Base-by-base conservation (phyloP, 208 protist species). In the Angomonas ambiguus region DNA sequence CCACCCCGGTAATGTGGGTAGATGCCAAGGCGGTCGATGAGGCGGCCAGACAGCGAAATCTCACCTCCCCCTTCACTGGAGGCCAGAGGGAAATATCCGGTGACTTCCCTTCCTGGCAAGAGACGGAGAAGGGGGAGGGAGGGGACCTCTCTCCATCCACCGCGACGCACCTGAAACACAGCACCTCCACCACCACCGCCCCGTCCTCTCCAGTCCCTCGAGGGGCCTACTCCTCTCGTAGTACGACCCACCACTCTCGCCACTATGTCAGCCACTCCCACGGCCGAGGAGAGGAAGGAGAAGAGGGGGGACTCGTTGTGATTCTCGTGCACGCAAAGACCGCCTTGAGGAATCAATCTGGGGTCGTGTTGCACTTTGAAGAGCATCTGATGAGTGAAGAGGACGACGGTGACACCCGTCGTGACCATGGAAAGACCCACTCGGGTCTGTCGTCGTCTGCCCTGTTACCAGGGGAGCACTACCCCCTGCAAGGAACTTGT, bases 251-350 rank as follows among this genome's bases (percentile, higher is more conserved):
- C 11, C 38, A n/a, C n/a, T n/a, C n/a, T n/a, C n/a, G n/a, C n/a
- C n/a, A n/a, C n/a, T n/a, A n/a, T n/a, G n/a, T n/a, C n/a, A n/a
- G n/a, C n/a, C 27, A 32, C 55, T 42, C 55, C 32, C 4, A 49
- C 25, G 2, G 4, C 38, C 4, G 10, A 20, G 49, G 25, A 2
- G 49, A 11, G 32, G 25, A 25, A 0, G 67, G 69, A 57, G 70
- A 77, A 20, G 69, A 69, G 45, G 67, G 58, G 22, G 67, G 65
- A 34, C 59, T 85, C 11, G 74, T 89, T 2, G 65, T 85, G 48
- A 79, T 89, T 48, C 69, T 67, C 34, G 42, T 89, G 45, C 83
- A 89, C 62, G 71, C 83, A n/a, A 73, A 75, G 57, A 69, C 51
- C 32, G 65, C 77, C 0, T 56, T 89, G 18, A 69, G 72, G 42